A percentile compares a stretch with the other conserved stretches of the same genome.
Evolutionary conservation across 1,284 basidiomycete genomes (phyloP).

Genomic region (Apiotrichum mycotoxinovorans): DNA sequence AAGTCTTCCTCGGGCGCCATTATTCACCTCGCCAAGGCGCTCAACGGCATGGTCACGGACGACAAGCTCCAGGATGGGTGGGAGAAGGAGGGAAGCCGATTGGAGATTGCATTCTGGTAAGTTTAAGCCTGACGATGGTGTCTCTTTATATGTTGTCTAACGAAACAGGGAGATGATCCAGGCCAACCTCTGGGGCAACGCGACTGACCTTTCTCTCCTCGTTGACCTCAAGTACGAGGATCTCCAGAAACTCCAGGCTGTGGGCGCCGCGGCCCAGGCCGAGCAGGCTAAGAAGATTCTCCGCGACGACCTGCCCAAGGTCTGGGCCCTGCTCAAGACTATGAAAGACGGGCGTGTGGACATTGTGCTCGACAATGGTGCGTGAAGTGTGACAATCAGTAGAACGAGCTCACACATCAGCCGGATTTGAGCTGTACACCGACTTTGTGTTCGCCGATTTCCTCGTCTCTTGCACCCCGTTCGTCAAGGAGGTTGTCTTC

Average conservation of each 20-base stretch:
- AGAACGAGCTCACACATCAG: slow-evolving; percentile 48
- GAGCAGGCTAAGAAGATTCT: slow-evolving; percentile 75
- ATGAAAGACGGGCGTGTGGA: slow-evolving; percentile 65
- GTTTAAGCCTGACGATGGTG: slow-evolving; percentile 1
- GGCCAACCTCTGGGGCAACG: slow-evolving; percentile 51
- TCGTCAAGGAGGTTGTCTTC: slow-evolving; percentile 75
- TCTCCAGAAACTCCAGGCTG: slow-evolving; percentile 75
- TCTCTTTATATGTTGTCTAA: too few species aligned
- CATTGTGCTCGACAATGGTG: slow-evolving; percentile 88
- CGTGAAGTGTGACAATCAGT: slow-evolving; percentile 20
- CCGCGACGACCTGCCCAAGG: slow-evolving; percentile 71
- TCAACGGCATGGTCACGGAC: slow-evolving; percentile 35
- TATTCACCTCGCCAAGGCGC: slow-evolving; percentile 53
- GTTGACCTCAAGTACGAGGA: slow-evolving; percentile 59
- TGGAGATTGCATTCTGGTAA: slow-evolving; percentile 49
- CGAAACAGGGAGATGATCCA: slow-evolving; percentile 46
- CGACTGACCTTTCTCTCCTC: slow-evolving; percentile 50
- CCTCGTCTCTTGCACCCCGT: slow-evolving; percentile 78
- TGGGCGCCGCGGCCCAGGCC: slow-evolving; percentile 70
- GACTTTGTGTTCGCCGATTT: slow-evolving; percentile 95
- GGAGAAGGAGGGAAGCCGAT: slow-evolving; percentile 32
- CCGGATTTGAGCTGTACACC: slow-evolving; percentile 92
- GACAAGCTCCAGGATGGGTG: slow-evolving; percentile 32
- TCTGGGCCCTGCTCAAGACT: slow-evolving; percentile 69
- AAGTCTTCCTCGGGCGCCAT: slow-evolving; percentile 73